phyloP scores from a whole-genome alignment of 208 protist genomes.

The Balamuthia mandrillaris region DNA sequence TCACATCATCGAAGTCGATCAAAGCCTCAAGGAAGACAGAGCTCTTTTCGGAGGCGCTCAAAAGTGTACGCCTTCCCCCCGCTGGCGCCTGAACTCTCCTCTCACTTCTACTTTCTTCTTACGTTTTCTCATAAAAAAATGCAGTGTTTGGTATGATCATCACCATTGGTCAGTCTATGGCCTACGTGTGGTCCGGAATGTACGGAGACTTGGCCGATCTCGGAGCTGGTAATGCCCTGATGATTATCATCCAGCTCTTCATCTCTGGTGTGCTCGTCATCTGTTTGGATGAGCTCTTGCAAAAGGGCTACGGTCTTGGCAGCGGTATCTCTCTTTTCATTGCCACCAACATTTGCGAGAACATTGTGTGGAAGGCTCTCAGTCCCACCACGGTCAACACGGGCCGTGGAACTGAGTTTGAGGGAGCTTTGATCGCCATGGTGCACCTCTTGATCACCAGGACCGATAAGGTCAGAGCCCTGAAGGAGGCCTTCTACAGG shows the following conservation, averaged over 20 bases:
- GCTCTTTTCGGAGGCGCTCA: slow-evolving; percentile 94
- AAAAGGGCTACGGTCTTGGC: slow-evolving; percentile 99
- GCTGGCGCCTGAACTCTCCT: background rate
- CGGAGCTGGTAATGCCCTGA: slow-evolving; percentile 84
- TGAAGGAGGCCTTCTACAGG: slow-evolving; percentile 99
- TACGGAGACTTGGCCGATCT: slow-evolving; percentile 96
- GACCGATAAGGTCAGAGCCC: slow-evolving; percentile 92
- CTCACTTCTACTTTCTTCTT: slow-evolving; percentile 2
- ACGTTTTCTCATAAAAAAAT: background rate
- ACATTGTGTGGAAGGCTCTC: slow-evolving; percentile 99
- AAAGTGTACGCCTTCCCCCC: slow-evolving; percentile 75
- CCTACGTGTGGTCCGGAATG: slow-evolving; percentile 97
- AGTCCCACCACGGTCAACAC: slow-evolving; percentile 97
- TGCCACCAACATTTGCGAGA: slow-evolving; percentile 99
- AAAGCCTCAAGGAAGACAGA: slow-evolving; percentile 89
- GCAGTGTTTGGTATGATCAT: slow-evolving; percentile 93
- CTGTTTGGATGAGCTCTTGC: slow-evolving; percentile 97
- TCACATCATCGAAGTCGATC: slow-evolving; percentile 93
- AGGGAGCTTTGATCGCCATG: slow-evolving; percentile 94
- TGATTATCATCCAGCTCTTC: slow-evolving; percentile 98
- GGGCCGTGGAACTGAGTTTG: slow-evolving; percentile 80
- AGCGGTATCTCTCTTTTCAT: slow-evolving; percentile 99
- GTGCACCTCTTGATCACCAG: slow-evolving; percentile 96
- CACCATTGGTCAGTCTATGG: slow-evolving; percentile 93
- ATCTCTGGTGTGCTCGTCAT: slow-evolving; percentile 97